phyloP scores from a whole-genome alignment of 75 land plant genomes.

The Cunninghamia lanceolata region DNA sequence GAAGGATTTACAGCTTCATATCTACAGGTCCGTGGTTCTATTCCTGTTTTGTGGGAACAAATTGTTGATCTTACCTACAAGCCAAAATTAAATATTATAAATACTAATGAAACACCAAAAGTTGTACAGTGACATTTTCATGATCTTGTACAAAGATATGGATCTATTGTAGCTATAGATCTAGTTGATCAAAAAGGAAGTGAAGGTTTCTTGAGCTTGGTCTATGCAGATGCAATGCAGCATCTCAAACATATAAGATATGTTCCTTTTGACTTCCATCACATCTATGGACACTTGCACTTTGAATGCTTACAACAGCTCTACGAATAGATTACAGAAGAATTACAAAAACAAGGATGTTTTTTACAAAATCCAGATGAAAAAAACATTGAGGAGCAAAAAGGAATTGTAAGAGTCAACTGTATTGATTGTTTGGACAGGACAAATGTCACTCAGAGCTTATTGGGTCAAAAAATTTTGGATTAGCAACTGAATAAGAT shows the following conservation, averaged over 20 bases:
- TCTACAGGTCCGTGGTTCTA: slow-evolving; percentile 97
- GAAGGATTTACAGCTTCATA: slow-evolving; percentile 70
- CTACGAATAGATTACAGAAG: slow-evolving; percentile 63
- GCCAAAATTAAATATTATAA: slow-evolving; percentile 66
- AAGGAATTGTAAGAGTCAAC: slow-evolving; percentile 81
- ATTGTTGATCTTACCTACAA: slow-evolving; percentile 98
- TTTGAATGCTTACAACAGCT: slow-evolving; percentile 76
- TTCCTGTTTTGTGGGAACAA: slow-evolving; percentile 98
- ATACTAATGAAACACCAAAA: slow-evolving; percentile 70
- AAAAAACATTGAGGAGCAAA: slow-evolving; percentile 64
- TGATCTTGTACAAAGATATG: no score
- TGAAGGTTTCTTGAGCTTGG: no score
- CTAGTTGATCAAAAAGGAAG: slow-evolving; percentile 76
- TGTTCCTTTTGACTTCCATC: slow-evolving; percentile 92
- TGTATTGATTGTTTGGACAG: slow-evolving; percentile 98
- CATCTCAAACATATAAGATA: no score
- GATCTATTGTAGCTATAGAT: slow-evolving; percentile 76
- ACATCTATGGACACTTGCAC: slow-evolving; percentile 63
- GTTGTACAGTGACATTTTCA: slow-evolving; percentile 85
- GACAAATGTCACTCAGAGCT: slow-evolving; percentile 96
- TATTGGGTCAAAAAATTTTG: slow-evolving; percentile 67
- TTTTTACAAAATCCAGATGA: slow-evolving; percentile 55
- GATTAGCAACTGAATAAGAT: slow-evolving; percentile 68
- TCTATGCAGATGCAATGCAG: no score
- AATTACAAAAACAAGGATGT: slow-evolving; percentile 73